A percentile compares a stretch with the other conserved stretches of the same genome.
Conservation (phyloP, 257 asterid genomes). For the Petrea volubilis region DNA sequence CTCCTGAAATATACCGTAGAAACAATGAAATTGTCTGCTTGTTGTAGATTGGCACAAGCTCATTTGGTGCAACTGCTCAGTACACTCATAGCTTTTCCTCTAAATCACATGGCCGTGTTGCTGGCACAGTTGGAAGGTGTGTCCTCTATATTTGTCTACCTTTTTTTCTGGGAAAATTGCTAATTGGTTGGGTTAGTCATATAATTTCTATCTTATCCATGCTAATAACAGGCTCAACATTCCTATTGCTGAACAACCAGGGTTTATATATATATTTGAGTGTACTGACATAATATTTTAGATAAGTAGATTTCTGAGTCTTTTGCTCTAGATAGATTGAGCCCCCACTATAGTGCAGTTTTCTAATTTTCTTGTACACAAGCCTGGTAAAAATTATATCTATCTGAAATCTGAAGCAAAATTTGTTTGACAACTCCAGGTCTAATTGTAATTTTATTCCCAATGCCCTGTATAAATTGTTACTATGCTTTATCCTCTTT, state of each 20-base stretch:
- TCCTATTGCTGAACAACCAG: neutral
- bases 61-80: conserved; percentile 75
- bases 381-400: too few relatives aligned
- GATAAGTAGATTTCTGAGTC: neutral
- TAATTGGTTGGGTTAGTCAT: neutral
- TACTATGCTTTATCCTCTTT: too few relatives aligned
- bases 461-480: too few relatives aligned
- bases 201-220: neutral
- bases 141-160: conserved; percentile 15
- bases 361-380: too few relatives aligned
- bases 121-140: conserved; percentile 91
- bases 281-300: neutral
- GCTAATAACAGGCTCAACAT: neutral
- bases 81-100: conserved; percentile 77
- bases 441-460: too few relatives aligned
- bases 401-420: too few relatives aligned
- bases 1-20: too few relatives aligned
- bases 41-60: conserved; percentile 77
- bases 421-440: too few relatives aligned
- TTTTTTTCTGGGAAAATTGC: neutral
- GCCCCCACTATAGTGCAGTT: too few relatives aligned
- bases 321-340: neutral
- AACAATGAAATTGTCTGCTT: too few relatives aligned
- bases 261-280: conserved; percentile 2
- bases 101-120: conserved; percentile 88